phyloP scores from a whole-genome alignment of 2,329 filamentous ascomycete genomes.

The Chaetomium sp. region DNA sequence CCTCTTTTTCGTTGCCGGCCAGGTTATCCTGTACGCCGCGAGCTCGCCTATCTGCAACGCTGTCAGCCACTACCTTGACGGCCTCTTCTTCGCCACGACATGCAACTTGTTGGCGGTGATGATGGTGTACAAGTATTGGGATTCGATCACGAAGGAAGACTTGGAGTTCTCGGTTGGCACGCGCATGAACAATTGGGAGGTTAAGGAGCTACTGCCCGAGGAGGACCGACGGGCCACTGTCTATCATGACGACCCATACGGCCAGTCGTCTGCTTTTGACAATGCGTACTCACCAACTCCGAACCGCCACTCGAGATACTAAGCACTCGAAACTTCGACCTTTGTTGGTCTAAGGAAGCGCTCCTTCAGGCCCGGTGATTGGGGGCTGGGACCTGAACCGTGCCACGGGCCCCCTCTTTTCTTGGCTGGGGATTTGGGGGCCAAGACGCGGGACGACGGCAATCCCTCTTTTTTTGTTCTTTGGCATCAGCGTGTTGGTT shows the following conservation, averaged over 20 bases:
- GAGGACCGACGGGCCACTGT: constrained; percentile 69
- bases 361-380: neutral
- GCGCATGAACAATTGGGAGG: constrained; percentile 95
- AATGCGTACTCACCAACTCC: constrained; percentile 42
- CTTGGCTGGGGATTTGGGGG: constrained; percentile 3
- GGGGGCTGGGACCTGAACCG: neutral
- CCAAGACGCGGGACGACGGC: constrained; percentile 1
- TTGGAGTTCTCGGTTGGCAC: constrained; percentile 96
- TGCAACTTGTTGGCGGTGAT: constrained; percentile 93
- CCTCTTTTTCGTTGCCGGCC: constrained; percentile 85
- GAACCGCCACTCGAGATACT: constrained; percentile 44
- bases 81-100: constrained; percentile 86
- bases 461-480: constrained; percentile 9
- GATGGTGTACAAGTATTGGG: constrained; percentile 99
- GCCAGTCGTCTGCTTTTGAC: constrained; percentile 49
- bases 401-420: neutral
- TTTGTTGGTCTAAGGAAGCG: neutral
- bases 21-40: constrained; percentile 88
- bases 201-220: constrained; percentile 82
- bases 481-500: constrained; percentile 22
- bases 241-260: constrained; percentile 63
- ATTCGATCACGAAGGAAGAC: constrained; percentile 96
- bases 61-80: constrained; percentile 88
- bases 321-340: constrained; percentile 3
- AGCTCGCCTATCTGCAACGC: constrained; percentile 77